Evolutionary conservation across 257 asterid genomes (phyloP), one percentile per base, ranked within the genome.

Genomic region (Plectranthus barbatus): DNA sequence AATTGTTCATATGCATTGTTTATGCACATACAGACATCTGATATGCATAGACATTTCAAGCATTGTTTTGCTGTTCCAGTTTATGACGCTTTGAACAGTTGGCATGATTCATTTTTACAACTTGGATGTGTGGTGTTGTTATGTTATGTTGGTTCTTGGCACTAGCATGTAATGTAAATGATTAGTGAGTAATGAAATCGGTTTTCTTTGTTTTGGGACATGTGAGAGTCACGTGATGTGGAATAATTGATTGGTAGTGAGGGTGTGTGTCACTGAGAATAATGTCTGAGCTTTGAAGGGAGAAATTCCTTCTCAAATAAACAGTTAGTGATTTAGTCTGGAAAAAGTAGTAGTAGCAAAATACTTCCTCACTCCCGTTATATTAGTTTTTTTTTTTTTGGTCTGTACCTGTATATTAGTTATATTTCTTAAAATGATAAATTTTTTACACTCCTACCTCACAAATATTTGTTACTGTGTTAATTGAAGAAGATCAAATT

Each of bases 191-290:
- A 7, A 58, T 58, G 36, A 31, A 58, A 21, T 39, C 17, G 6
- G 20, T 1, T 19, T 11, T 12, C 6, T 9, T 39, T 36, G 37
- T 17, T 9, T 9, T 14, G 10, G 53, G 12, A 15, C 62, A 59
- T 7, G 78, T 73, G 74, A 56, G 55, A 29, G 47, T 56, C 70
- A 66, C 61, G 67, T 63, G 76, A 66, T 48, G 50, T 13, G 18
- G 60, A 7, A 57, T 49, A 19, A 64, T 64, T 64, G 50, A 9
- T 36, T 11, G 36, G 36, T 31, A 31, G 36, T 2, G 6, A 6
- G 36, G 36, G 36, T 31, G 14, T 0, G n/a, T 40, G 21, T 26
- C 12, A 4, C 14, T 59, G 47, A 15, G 56, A 12, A n/a, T 44
- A 61, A 45, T 29, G 21, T 48, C n/a, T 8, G 19, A 39, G n/a